These are phyloP conservation scores for Solanum sejunctum DNA, from an alignment of 257 asterid genomes.

Conservation along the genomic window DNA sequence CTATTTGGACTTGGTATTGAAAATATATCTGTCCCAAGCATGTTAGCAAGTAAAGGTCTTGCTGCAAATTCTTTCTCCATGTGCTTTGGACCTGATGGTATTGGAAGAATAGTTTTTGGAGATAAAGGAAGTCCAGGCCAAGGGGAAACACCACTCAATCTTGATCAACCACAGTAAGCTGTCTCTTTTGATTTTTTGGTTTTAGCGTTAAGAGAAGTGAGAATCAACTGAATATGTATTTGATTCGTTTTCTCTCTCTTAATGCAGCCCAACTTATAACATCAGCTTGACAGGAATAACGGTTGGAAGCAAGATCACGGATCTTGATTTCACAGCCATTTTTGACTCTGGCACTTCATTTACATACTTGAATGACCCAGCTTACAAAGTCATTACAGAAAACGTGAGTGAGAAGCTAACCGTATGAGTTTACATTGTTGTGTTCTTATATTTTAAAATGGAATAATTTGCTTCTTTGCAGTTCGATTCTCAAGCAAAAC, in stretches of 20 bases:
- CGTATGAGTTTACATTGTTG: background rate
- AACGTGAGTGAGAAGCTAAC: constrained; percentile 33
- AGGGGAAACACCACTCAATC: constrained; percentile 57
- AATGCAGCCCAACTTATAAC: constrained; percentile 65
- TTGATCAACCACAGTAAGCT: constrained; percentile 53
- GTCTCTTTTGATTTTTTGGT: background rate
- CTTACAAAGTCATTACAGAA: constrained; percentile 44
- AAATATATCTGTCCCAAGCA: constrained; percentile 65
- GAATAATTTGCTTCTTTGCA: constrained; percentile 18
- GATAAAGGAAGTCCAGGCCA: constrained; percentile 70
- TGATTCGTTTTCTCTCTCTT: background rate
- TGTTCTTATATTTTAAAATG: background rate
- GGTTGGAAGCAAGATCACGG: constrained; percentile 38
- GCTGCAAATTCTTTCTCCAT: constrained; percentile 84
- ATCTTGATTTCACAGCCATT: constrained; percentile 48
- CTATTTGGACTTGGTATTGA: constrained; percentile 88
- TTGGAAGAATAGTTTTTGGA: constrained; percentile 89
- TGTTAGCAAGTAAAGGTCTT: constrained; percentile 65
- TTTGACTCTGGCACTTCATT: constrained; percentile 97
- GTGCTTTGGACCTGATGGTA: constrained; percentile 85
- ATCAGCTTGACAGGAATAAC: constrained; percentile 59
- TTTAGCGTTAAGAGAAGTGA: background rate
- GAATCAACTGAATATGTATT: background rate
- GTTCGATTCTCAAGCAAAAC: constrained; percentile 49
- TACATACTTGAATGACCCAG: constrained; percentile 76